Percentiles rank a stretch among this genome's conserved stretches.
These are phyloP conservation scores for Penicillium palitans DNA, from an alignment of 2,329 filamentous ascomycete genomes.

Conservation along the genomic window DNA sequence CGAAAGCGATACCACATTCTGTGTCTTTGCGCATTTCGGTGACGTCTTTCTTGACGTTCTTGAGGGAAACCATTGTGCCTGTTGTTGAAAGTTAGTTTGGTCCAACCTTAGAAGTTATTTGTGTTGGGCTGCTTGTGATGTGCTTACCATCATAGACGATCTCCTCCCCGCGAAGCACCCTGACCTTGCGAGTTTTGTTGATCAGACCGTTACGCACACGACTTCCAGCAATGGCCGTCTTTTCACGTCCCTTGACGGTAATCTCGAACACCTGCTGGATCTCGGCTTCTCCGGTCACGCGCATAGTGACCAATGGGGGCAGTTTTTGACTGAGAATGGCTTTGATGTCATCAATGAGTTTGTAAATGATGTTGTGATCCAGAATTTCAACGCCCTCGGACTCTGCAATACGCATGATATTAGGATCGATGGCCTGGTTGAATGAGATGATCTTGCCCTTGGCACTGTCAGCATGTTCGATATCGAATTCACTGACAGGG, in stretches of 20 bases:
- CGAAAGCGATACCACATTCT: constrained; percentile 91
- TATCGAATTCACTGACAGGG: constrained; percentile 77
- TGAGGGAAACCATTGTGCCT: constrained; percentile 80
- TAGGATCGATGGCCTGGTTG: constrained; percentile 68
- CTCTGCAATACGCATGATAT: constrained; percentile 70
- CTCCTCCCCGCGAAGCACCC: constrained; percentile 69
- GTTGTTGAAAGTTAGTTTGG: constrained; percentile 11
- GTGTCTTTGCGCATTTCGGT: constrained; percentile 83
- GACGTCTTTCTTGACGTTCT: constrained; percentile 90
- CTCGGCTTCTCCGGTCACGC: constrained; percentile 84
- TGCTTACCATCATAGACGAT: constrained; percentile 78
- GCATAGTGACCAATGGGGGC: constrained; percentile 63
- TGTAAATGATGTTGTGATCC: constrained; percentile 70
- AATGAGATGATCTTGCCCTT: constrained; percentile 80
- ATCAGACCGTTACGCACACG: constrained; percentile 81
- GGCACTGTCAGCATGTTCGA: constrained; percentile 80
- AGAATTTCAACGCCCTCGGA: constrained; percentile 72
- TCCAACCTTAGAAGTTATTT: neutral
- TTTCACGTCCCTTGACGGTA: constrained; percentile 69
- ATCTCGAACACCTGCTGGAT: constrained; percentile 82
- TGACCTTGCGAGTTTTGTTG: constrained; percentile 62
- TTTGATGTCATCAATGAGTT: constrained; percentile 51
- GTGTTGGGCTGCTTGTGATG: neutral
- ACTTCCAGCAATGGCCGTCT: constrained; percentile 79
- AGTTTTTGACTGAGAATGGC: constrained; percentile 68